A percentile compares a stretch with the other conserved stretches of the same genome.
These are phyloP conservation scores for Microbotryum saponariae DNA, from an alignment of 1,284 basidiomycete species.

Conservation along the genomic window DNA sequence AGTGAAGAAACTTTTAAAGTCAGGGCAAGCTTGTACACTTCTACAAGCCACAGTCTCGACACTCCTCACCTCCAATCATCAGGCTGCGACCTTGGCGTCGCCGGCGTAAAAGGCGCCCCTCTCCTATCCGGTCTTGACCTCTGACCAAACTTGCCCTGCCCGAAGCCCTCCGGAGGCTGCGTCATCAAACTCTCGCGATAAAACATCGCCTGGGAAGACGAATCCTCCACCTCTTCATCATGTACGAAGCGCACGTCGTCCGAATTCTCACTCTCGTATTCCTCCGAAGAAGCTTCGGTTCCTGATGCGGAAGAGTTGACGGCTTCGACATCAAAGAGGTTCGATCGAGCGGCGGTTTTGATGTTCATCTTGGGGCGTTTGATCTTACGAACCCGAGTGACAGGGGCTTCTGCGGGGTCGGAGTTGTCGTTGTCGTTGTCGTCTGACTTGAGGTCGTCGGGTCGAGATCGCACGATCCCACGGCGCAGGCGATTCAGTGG, in stretches of 20 bases:
- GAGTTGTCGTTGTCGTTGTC: background rate
- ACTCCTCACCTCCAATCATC: constrained; percentile 16
- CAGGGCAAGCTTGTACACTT: no score
- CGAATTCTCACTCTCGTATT: constrained; percentile 40
- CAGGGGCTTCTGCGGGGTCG: background rate
- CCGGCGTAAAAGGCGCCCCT: constrained; percentile 1
- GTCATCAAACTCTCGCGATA: constrained; percentile 41
- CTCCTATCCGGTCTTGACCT: constrained; percentile 2
- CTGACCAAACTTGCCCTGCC: background rate
- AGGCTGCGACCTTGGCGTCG: constrained; percentile 10
- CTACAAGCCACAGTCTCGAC: no score
- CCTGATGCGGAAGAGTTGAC: constrained; percentile 29
- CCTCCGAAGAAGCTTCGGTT: constrained; percentile 34
- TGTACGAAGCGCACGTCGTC: constrained; percentile 41
- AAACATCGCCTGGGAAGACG: constrained; percentile 37
- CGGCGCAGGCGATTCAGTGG: background rate
- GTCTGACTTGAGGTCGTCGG: background rate
- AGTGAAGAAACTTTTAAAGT: no score
- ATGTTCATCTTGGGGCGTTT: constrained; percentile 20
- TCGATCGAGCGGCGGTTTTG: constrained; percentile 14
- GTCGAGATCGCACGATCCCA: background rate
- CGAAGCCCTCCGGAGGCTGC: constrained; percentile 36
- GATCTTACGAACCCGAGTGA: background rate
- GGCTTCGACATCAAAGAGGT: constrained; percentile 32
- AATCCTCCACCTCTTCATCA: constrained; percentile 36